These are phyloP conservation scores for Botrytis fragariae DNA, from an alignment of 2,329 filamentous ascomycete species.

Conservation along the genomic window DNA sequence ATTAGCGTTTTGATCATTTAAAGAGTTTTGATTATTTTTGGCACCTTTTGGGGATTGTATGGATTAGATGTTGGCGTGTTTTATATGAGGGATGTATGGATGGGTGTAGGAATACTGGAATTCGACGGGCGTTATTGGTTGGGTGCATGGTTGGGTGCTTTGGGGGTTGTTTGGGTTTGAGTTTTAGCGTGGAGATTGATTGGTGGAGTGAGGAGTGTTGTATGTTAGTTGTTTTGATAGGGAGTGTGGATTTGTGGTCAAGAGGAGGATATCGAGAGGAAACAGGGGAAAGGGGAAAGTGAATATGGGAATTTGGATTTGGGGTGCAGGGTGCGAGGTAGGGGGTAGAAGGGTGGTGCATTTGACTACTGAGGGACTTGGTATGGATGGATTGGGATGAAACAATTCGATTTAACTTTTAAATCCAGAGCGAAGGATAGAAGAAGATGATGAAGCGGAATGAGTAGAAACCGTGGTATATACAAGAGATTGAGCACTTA, in stretches of 20 bases:
- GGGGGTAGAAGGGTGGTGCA: neutral
- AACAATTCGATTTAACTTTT: neutral
- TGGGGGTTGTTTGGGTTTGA: neutral
- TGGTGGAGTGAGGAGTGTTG: neutral
- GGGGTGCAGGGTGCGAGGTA: neutral
- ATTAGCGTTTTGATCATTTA: constrained; percentile 21
- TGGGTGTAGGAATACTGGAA: constrained; percentile 11
- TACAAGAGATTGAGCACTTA: neutral
- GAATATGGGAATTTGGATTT: neutral
- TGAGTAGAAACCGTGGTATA: neutral
- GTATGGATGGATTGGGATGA: no score
- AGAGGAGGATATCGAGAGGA: no score
- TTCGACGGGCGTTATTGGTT: neutral
- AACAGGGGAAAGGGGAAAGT: no score
- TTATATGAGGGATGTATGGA: neutral
- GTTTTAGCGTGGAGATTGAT: neutral
- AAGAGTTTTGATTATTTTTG: constrained; percentile 3
- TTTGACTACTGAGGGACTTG: neutral
- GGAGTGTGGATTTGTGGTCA: neutral
- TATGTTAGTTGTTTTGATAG: neutral
- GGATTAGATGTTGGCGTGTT: constrained; percentile 3
- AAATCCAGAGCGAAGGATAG: neutral
- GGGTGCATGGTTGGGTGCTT: neutral
- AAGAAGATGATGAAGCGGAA: neutral
- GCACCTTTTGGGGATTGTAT: neutral